phyloP scores from a whole-genome alignment of 2,329 filamentous ascomycete genomes.

The Mycosphaerella sp. region DNA sequence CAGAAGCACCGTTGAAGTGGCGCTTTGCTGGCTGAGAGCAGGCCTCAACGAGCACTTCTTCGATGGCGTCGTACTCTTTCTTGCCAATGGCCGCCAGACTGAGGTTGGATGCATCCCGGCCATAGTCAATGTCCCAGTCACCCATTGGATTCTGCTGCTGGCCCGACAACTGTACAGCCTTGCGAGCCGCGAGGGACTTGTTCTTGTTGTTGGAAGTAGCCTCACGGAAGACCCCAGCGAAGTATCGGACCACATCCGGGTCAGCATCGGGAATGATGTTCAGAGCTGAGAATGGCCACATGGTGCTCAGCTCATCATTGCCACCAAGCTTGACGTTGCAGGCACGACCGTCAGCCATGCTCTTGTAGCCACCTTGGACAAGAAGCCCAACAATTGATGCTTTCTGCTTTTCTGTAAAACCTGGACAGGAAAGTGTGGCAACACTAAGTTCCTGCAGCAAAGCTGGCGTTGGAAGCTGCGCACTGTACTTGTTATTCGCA shows the following conservation, averaged over 20 bases:
- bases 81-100: constrained; percentile 25
- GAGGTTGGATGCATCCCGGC: constrained; percentile 12
- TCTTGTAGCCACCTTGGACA: constrained; percentile 17
- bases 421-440: constrained; percentile 30
- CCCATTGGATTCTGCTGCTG: constrained; percentile 24
- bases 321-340: constrained; percentile 27
- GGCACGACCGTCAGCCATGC: constrained; percentile 18
- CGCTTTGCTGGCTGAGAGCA: background rate
- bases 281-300: constrained; percentile 33
- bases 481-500: constrained; percentile 10
- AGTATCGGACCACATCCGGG: constrained; percentile 27
- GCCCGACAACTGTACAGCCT: constrained; percentile 16
- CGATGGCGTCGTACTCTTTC: constrained; percentile 26
- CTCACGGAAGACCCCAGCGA: constrained; percentile 25
- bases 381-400: constrained; percentile 18
- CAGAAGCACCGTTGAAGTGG: constrained; percentile 6
- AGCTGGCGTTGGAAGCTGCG: constrained; percentile 20
- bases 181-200: constrained; percentile 17
- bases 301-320: constrained; percentile 11
- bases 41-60: constrained; percentile 21
- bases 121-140: constrained; percentile 27
- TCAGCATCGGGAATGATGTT: constrained; percentile 21
- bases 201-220: constrained; percentile 12
- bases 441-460: constrained; percentile 32
- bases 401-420: constrained; percentile 34